Base-by-base conservation (phyloP, 1,284 basidiomycete genomes). In the Leccinum discolor region DNA sequence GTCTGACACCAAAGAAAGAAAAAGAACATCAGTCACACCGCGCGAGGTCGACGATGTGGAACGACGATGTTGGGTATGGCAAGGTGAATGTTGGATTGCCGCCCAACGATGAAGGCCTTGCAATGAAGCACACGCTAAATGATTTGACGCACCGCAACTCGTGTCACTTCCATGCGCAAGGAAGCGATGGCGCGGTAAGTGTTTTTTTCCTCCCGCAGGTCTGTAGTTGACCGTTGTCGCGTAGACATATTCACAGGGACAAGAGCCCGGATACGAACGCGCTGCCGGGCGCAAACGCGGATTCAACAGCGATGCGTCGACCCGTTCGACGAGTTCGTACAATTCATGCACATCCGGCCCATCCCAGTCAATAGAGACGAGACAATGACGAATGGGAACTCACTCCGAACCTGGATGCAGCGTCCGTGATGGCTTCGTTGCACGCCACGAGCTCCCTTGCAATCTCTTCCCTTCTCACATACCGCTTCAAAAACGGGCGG, bases 401-500 rank as follows among this genome's bases (percentile, higher is more conserved):
- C 66, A 90, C 85, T 23, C 83, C 81, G 69, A 91, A 89, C 54
- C 66, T 72, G 18, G 72, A 67, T 29, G 64, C 66, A n/a, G 87
- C 85, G 64, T 90, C 88, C 2, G 78, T 79, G 10, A 91, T 80
- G 5, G 77, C 78, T 2, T 78, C 79, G 70, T 88, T 82, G 67
- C 89, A 92, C 1, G 76, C 80, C 7, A 74, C 68, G 44, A 92
- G 85, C 61, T 84, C 84, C 23, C 80, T 79, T 21, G 83, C 76
- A 57, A 92, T 90, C 69, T 94, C 90, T 47, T 92, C 88, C 44
- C 91, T 84, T 74, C 88, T 89, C 60, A 93, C 81, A 74, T 93
- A 94, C 2, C 91, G 83, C 77, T 92, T 93, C 68, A 94, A 76
- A 79, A 93, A 94, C 0, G 91, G 89, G 2, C 90, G 80, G 61